Evolutionary conservation across 1,284 basidiomycete genomes (phyloP), one percentile per base, ranked within the genome.

Genomic region (Cryptococcus sp.): DNA sequence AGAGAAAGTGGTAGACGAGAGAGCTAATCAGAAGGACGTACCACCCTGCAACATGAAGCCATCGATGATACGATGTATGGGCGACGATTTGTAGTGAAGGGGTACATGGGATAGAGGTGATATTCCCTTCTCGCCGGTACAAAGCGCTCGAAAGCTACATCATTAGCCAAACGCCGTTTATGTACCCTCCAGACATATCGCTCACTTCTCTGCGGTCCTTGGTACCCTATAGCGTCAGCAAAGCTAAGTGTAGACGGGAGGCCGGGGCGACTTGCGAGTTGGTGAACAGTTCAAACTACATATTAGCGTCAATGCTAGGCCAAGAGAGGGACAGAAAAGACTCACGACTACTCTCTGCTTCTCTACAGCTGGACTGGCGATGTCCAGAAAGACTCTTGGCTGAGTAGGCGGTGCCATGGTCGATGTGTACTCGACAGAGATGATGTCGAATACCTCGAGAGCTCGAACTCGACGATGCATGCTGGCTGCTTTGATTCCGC

Each of bases 11-110:
- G n/a, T n/a, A n/a, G n/a, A n/a, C n/a, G n/a, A n/a, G n/a, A n/a
- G n/a, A n/a, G n/a, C n/a, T n/a, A n/a, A n/a, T n/a, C n/a, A n/a
- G n/a, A n/a, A n/a, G n/a, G n/a, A n/a, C n/a, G n/a, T n/a, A n/a
- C n/a, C 28, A 36, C 82, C 85, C 73, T 87, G 86, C 45, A 92
- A 82, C 91, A 94, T 94, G 71, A 94, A 93, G 54, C 82, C 79
- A 21, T 81, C 77, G 52, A 93, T 91, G 25, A 85, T 83, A 23
- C 88, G 79, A 63, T 91, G 88, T 16, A 91, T 77, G 39, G 82
- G 81, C 50, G 79, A 81, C 61, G 82, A 82, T 71, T 87, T 88
- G 80, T 91, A 95, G 71, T 85, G 84, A 3, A 94, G 77, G 3
- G 85, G 82, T 12, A 79, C 73, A 39, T 83, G 80, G 0, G 82